phyloP scores from a whole-genome alignment of 805 yeast species.

The Spathaspora girioi region DNA sequence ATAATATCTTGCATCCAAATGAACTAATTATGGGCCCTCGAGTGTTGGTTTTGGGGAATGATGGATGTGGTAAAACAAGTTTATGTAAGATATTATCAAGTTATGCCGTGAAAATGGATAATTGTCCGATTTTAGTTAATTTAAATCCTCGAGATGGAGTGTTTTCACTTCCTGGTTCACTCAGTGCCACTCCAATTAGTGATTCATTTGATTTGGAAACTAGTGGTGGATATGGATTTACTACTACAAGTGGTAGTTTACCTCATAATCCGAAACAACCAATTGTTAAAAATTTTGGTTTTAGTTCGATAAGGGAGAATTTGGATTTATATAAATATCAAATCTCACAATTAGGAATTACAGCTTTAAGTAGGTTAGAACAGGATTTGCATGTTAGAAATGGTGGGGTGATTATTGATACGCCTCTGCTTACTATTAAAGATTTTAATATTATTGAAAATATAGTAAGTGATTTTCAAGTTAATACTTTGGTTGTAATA shows the following conservation, averaged over 20 bases:
- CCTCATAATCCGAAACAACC: conserved; percentile 86
- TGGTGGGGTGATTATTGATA: conserved; percentile 69
- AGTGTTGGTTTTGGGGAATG: conserved; percentile 73
- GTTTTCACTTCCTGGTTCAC: conserved; percentile 75
- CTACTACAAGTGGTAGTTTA: conserved; percentile 69
- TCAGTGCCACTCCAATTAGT: conserved; percentile 79
- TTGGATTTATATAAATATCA: conserved; percentile 49
- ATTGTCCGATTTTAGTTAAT: conserved; percentile 70
- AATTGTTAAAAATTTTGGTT: conserved; percentile 75
- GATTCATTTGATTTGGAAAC: conserved; percentile 76
- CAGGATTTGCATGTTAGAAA: conserved; percentile 43
- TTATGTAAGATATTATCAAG: conserved; percentile 64
- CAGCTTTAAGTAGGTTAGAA: conserved; percentile 45
- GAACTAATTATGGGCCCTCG: conserved; percentile 45
- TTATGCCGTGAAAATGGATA: conserved; percentile 71
- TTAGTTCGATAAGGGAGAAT: conserved; percentile 57
- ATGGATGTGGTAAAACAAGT: conserved; percentile 75
- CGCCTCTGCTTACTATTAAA: conserved; percentile 59
- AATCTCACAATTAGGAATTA: conserved; percentile 47
- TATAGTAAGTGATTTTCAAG: conserved; percentile 56
- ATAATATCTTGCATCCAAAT: conserved; percentile 13
- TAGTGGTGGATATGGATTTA: conserved; percentile 70
- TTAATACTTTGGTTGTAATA: conserved; percentile 61
- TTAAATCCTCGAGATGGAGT: conserved; percentile 73
- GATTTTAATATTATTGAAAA: conserved; percentile 51